Percentiles rank a stretch among this genome's conserved stretches.
Conservation (phyloP, 2,329 filamentous ascomycete genomes). For the Fusarium palustre region DNA sequence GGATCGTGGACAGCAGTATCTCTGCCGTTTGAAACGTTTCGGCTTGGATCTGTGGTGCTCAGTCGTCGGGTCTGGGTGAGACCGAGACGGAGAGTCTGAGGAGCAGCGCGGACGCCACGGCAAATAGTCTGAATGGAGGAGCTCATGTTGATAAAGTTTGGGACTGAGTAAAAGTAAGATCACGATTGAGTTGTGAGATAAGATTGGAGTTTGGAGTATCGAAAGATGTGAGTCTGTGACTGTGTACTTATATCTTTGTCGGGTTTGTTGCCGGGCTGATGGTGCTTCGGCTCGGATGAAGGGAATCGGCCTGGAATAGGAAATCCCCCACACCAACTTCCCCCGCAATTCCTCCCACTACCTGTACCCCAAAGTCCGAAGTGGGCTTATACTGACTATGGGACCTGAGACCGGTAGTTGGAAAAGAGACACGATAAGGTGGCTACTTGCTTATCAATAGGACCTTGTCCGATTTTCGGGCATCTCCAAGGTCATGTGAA, state of each 20-base stretch:
- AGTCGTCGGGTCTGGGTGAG: conserved; percentile 30
- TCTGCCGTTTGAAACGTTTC: conserved; percentile 22
- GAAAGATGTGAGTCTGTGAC: not conserved
- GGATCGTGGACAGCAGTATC: conserved; percentile 37
- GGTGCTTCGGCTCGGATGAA: conserved; percentile 36
- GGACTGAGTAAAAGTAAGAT: no score
- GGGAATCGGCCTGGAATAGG: conserved; percentile 28
- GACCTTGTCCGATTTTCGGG: not conserved
- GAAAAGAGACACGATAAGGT: not conserved
- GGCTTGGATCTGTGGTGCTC: conserved; percentile 33
- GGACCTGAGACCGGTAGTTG: conserved; percentile 22
- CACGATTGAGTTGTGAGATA: not conserved
- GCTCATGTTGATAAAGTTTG: conserved; percentile 29
- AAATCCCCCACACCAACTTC: conserved; percentile 19
- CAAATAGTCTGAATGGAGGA: conserved; percentile 41
- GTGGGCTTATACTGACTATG: conserved; percentile 19
- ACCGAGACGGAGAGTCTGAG: conserved; percentile 22
- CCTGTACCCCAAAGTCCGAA: conserved; percentile 32
- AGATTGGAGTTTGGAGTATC: not conserved
- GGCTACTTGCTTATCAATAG: not conserved
- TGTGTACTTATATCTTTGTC: conserved; percentile 31
- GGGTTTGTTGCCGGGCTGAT: conserved; percentile 16
- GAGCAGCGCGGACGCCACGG: conserved; percentile 29
- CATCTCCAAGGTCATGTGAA: not conserved
- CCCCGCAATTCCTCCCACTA: conserved; percentile 13